Evolutionary conservation across 495 filamentous ascomycete species (phyloP).

Genomic region (Pseudevernia furfuracea): DNA sequence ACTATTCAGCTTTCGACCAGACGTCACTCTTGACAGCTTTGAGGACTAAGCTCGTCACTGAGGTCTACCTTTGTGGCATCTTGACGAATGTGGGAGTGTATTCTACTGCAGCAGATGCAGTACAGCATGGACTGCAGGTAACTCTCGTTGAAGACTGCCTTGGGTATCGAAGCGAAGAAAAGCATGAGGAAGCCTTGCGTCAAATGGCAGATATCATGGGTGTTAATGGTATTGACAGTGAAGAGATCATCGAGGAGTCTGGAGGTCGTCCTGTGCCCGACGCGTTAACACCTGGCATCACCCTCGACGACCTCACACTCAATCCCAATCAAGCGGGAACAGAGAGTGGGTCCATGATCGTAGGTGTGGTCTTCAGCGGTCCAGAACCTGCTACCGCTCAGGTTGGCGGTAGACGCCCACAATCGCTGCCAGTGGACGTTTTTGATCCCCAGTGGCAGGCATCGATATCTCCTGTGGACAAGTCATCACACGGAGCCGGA

Average conservation of each 20-base stretch:
- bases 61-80: slow-evolving; percentile 88
- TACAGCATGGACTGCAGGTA: slow-evolving; percentile 74
- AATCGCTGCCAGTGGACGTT: background rate
- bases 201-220: slow-evolving; percentile 71
- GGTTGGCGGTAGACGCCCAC: no score
- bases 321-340: background rate
- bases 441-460: background rate
- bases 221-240: slow-evolving; percentile 54
- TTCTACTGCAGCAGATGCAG: slow-evolving; percentile 88
- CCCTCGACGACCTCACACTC: slow-evolving; percentile 23
- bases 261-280: slow-evolving; percentile 32
- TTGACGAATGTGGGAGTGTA: slow-evolving; percentile 84
- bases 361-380: background rate
- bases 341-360: background rate
- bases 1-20: slow-evolving; percentile 82
- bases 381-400: background rate
- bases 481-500: background rate
- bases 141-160: slow-evolving; percentile 85
- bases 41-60: slow-evolving; percentile 72
- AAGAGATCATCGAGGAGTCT: slow-evolving; percentile 47
- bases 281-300: slow-evolving; percentile 24
- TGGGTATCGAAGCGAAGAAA: slow-evolving; percentile 64
- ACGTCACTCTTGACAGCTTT: slow-evolving; percentile 62
- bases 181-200: slow-evolving; percentile 68
- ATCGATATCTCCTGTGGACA: background rate